Conservation (phyloP, 2,329 filamentous ascomycete species). For the Alternaria gaisen region DNA sequence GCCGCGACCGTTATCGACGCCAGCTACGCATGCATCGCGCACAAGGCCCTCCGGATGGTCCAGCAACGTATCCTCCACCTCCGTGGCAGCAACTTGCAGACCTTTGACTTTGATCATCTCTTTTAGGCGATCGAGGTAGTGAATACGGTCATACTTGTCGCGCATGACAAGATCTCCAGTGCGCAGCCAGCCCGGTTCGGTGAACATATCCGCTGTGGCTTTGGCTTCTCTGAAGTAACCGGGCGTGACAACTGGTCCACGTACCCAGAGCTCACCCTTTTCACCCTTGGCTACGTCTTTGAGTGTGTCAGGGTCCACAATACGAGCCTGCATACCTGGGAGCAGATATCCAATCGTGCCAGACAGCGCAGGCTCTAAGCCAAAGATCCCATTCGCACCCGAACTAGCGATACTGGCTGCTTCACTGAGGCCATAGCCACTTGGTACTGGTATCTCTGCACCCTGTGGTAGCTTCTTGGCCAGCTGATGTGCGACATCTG, state of each 20-base stretch:
- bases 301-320: slow-evolving; percentile 40
- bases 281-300: slow-evolving; percentile 34
- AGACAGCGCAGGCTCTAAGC: slow-evolving; percentile 30
- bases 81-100: slow-evolving; percentile 60
- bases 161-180: slow-evolving; percentile 42
- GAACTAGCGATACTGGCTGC: slow-evolving; percentile 41
- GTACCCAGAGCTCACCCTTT: slow-evolving; percentile 41
- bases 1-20: slow-evolving; percentile 41
- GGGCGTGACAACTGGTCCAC: slow-evolving; percentile 40
- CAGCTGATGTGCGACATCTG: slow-evolving; percentile 40
- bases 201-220: slow-evolving; percentile 41
- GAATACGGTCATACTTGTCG: slow-evolving; percentile 36
- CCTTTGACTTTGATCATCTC: slow-evolving; percentile 61
- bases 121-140: slow-evolving; percentile 51
- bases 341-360: slow-evolving; percentile 41
- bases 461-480: slow-evolving; percentile 41
- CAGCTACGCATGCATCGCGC: slow-evolving; percentile 42
- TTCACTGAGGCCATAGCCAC: slow-evolving; percentile 42
- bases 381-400: slow-evolving; percentile 36
- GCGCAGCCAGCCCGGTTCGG: slow-evolving; percentile 38
- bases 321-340: slow-evolving; percentile 39
- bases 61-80: slow-evolving; percentile 58
- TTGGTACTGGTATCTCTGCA: slow-evolving; percentile 31
- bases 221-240: slow-evolving; percentile 43
- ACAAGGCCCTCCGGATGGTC: slow-evolving; percentile 48